A percentile compares a stretch with the other conserved stretches of the same genome.
Evolutionary conservation across 805 yeast species (phyloP).

Genomic region (Saccharomyces mikatae): DNA sequence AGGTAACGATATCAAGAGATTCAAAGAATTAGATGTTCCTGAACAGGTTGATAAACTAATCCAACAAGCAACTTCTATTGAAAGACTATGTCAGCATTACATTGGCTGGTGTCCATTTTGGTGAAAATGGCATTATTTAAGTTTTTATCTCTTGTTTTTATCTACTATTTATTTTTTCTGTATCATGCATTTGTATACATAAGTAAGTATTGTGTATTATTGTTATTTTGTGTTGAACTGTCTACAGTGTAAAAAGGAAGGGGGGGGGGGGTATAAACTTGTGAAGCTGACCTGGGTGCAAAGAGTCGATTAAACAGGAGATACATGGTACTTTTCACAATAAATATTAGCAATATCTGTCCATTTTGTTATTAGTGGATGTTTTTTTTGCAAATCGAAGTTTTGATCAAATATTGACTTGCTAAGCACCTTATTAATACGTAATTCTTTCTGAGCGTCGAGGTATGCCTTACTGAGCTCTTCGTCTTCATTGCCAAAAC

Average conservation of each 20-base stretch:
- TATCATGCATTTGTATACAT: not conserved
- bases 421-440: slow-evolving; percentile 50
- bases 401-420: slow-evolving; percentile 46
- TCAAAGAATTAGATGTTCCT: slow-evolving; percentile 64
- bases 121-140: slow-evolving; percentile 35
- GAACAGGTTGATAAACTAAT: slow-evolving; percentile 88
- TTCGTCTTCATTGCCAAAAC: slow-evolving; percentile 14
- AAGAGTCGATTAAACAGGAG: not conserved
- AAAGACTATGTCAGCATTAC: slow-evolving; percentile 89
- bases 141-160: not conserved
- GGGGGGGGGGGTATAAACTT: no score
- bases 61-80: slow-evolving; percentile 92
- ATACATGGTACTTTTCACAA: slow-evolving; percentile 12
- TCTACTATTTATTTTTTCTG: not conserved
- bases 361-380: slow-evolving; percentile 43
- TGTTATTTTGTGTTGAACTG: not conserved
- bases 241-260: not conserved
- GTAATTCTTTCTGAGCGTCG: slow-evolving; percentile 45
- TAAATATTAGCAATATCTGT: slow-evolving; percentile 16
- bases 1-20: slow-evolving; percentile 81
- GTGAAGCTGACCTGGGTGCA: not conserved
- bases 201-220: not conserved
- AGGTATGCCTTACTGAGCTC: slow-evolving; percentile 21
- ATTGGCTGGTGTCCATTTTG: slow-evolving; percentile 99
- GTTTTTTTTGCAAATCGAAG: slow-evolving; percentile 32